These are phyloP conservation scores for Kodamaea derodonti DNA, from an alignment of 1,139 yeast genomes.

Conservation along the genomic window DNA sequence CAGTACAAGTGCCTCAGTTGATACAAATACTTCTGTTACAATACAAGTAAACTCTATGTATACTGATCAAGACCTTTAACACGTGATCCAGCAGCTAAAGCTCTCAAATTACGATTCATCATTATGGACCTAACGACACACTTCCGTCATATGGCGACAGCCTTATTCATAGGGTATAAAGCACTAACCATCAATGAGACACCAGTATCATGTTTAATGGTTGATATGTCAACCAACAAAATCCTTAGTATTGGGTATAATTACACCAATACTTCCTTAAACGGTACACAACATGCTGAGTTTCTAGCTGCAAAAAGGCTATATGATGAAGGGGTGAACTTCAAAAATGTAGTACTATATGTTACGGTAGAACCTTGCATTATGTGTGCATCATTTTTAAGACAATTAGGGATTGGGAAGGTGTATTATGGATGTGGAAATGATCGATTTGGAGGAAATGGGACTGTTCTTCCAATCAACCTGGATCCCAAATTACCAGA, in stretches of 20 bases:
- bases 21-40: no score
- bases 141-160: conserved; percentile 35
- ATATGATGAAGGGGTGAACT: conserved; percentile 41
- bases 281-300: conserved; percentile 91
- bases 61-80: no score
- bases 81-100: no score
- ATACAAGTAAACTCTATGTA: no score
- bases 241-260: conserved; percentile 81
- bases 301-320: conserved; percentile 51
- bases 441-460: conserved; percentile 96
- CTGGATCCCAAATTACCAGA: conserved; percentile 36
- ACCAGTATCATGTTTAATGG: conserved; percentile 71
- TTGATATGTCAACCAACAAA: conserved; percentile 39
- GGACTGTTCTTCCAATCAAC: conserved; percentile 71
- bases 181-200: conserved; percentile 55
- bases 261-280: conserved; percentile 80
- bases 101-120: background rate
- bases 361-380: conserved; percentile 98
- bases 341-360: conserved; percentile 55
- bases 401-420: conserved; percentile 68
- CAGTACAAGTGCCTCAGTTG: no score
- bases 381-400: conserved; percentile 93
- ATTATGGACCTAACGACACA: conserved; percentile 21
- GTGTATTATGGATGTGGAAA: conserved; percentile 92
- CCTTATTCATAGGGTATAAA: conserved; percentile 39